Conservation (phyloP, 768 basidiomycete species). For the Termitomyces sp. region DNA sequence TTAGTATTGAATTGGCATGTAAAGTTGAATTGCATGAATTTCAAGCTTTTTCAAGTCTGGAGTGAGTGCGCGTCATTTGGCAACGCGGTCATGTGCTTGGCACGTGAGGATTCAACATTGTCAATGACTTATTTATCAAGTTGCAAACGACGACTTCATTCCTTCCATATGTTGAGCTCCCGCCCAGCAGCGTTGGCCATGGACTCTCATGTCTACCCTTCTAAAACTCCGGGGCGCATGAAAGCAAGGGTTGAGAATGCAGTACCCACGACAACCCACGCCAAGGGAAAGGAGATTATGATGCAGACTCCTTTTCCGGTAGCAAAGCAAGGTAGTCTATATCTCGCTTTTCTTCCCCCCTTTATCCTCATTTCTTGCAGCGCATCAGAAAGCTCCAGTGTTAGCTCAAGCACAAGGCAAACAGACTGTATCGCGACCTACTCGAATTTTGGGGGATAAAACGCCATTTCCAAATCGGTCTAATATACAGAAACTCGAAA, state of each 20-base stretch:
- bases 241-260: conserved; percentile 45
- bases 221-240: conserved; percentile 55
- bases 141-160: background rate
- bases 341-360: background rate
- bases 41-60: background rate
- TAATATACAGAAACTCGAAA: conserved; percentile 24
- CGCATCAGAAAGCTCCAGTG: conserved; percentile 14
- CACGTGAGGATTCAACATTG: background rate
- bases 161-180: conserved; percentile 30
- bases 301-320: conserved; percentile 31
- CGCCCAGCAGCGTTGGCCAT: conserved; percentile 25
- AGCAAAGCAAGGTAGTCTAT: conserved; percentile 23
- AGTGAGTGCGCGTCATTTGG: too few species aligned
- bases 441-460: conserved; percentile 63
- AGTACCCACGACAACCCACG: conserved; percentile 34
- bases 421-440: conserved; percentile 15
- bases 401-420: conserved; percentile 18
- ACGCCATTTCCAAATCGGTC: conserved; percentile 70
- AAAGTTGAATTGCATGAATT: too few species aligned
- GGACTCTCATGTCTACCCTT: conserved; percentile 24
- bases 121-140: background rate
- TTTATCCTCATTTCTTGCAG: conserved; percentile 5
- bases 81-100: background rate
- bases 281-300: conserved; percentile 36
- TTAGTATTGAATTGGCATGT: background rate